Base-by-base conservation (phyloP, 225 moss, liverwort and hornwort genomes). In the Polytrichum commune region DNA sequence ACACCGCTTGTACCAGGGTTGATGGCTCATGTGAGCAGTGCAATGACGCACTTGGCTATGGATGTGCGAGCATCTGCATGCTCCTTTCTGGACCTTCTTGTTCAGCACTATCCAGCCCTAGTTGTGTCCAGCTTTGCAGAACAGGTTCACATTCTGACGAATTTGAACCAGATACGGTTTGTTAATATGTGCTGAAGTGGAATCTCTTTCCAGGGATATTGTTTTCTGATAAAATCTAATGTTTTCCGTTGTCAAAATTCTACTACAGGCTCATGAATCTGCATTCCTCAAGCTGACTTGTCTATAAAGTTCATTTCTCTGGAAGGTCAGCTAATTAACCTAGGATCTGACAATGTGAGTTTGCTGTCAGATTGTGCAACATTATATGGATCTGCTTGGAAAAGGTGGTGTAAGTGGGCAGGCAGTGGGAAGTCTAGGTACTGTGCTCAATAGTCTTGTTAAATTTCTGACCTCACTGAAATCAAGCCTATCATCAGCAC, bases 21-120 rank as follows among this genome's bases (percentile, higher is more conserved):
- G 58, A 98, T 98, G 95, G 94, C 97, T 60, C 92, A 98, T 83
- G 82, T 95, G 72, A 91, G 85, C 86, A 93, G 95, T 80, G 97
- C 97, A 80, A 98, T 95, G 94, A 98, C 94, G 9, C 97, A 98
- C 79, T 80, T 95, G 83, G 84, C 87, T 80, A 73, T 91, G 70
- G 95, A 98, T 81, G 82, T 98, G 72, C 97, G 97, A 71, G 75
- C 94, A 29, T 81, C 90, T 78, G 97, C 97, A 24, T 91, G 89
- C 80, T 86, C 84, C 30, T 91, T 98, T 75, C 68, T 90, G 63
- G 91, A 98, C 66, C 82, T 93, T 69, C 85, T 98, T 74, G 74
- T 98, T 63, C 88, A 92, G 68, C 92, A 93, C 71, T 91, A 82
- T 78, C 79, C 94, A 69, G 74, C 79, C 53, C 88, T 95, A 7